A percentile compares a stretch with the other conserved stretches of the same genome.
Conservation (phyloP, 2,329 filamentous ascomycete genomes). For the Pochonia chlamydosporia region DNA sequence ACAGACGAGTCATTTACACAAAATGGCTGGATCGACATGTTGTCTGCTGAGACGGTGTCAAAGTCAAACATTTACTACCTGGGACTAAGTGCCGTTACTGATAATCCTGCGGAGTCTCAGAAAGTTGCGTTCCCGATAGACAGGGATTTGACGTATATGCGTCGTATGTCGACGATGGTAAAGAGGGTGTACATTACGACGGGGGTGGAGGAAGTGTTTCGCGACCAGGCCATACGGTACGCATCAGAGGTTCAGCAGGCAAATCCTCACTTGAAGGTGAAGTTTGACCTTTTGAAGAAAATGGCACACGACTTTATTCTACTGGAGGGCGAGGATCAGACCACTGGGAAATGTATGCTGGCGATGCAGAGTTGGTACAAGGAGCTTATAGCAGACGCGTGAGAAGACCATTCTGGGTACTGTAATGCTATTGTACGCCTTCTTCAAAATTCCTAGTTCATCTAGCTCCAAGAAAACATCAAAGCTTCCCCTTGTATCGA, state of each 20-base stretch:
- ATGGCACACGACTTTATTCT: slow-evolving; percentile 12
- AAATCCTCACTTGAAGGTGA: slow-evolving; percentile 10
- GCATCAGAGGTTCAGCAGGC: slow-evolving; percentile 1
- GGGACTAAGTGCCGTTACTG: background rate
- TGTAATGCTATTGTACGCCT: too few species aligned
- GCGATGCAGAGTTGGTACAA: slow-evolving; percentile 4
- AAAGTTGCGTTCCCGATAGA: slow-evolving; percentile 8
- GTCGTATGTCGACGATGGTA: slow-evolving; percentile 3
- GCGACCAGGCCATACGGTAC: slow-evolving; percentile 6
- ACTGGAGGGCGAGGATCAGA: slow-evolving; percentile 7
- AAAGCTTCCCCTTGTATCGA: too few species aligned
- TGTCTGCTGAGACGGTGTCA: slow-evolving; percentile 4
- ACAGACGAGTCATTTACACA: slow-evolving; percentile 5
- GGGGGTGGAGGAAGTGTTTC: slow-evolving; percentile 11
- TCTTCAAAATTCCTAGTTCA: too few species aligned
- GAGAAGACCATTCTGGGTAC: too few species aligned
- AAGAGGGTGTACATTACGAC: slow-evolving; percentile 7
- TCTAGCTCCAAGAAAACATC: too few species aligned
- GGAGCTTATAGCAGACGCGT: background rate
- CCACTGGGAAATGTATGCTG: slow-evolving; percentile 5
- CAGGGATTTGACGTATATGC: slow-evolving; percentile 4
- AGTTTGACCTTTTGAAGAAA: background rate
- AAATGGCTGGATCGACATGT: slow-evolving; percentile 10
- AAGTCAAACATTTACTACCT: slow-evolving; percentile 2
- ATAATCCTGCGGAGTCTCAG: background rate